These are phyloP conservation scores for Colletotrichum paranaense DNA, from an alignment of 2,329 filamentous ascomycete genomes.

Conservation along the genomic window DNA sequence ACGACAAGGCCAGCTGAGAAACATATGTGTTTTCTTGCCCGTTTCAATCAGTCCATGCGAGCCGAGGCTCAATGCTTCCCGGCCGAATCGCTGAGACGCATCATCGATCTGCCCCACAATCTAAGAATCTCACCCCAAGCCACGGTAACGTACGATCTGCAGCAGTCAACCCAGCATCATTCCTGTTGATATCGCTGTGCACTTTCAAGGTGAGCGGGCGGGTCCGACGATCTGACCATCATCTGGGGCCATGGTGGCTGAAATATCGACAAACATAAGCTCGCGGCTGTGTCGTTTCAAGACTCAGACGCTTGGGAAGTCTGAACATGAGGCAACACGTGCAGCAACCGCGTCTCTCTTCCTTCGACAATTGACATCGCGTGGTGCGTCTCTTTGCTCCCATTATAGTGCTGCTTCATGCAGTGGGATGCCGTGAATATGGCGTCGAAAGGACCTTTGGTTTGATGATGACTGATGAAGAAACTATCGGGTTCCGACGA, in stretches of 20 bases:
- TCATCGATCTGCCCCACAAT: conserved; percentile 27
- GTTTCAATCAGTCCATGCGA: conserved; percentile 10
- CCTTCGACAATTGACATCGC: background rate
- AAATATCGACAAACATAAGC: background rate
- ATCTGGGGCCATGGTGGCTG: background rate
- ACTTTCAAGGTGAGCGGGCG: background rate
- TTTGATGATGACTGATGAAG: background rate
- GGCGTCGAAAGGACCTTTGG: background rate
- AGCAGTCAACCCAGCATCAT: conserved; percentile 4
- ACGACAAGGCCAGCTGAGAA: background rate
- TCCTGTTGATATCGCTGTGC: background rate
- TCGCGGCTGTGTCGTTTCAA: background rate
- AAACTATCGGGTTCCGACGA: background rate
- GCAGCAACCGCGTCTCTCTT: background rate
- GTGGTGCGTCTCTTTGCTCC: background rate
- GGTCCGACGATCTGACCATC: background rate
- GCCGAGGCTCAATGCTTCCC: conserved; percentile 15
- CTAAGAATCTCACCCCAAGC: conserved; percentile 3
- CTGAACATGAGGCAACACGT: background rate
- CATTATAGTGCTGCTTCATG: background rate
- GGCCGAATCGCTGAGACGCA: background rate
- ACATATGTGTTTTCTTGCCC: background rate
- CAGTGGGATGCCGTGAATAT: background rate
- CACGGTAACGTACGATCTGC: conserved; percentile 23
- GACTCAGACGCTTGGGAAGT: background rate